Base-by-base conservation (phyloP, 1,139 yeast genomes). In the Kodamaea arcana region DNA sequence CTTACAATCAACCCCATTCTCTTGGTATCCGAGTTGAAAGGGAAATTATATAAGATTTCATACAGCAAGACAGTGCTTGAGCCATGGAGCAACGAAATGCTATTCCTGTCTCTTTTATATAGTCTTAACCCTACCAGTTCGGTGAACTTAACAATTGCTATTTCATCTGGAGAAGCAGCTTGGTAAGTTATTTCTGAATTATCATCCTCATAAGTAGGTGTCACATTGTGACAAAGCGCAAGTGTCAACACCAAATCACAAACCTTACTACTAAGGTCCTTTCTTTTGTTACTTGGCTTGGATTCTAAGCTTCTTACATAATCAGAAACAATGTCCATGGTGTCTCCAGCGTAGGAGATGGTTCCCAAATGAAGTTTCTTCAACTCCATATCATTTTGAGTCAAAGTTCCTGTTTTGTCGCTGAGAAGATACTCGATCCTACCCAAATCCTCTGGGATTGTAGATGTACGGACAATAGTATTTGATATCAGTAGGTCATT, bases 101-200 rank as follows among this genome's bases (percentile, higher is more conserved):
- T 75, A 38, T 75, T 73, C 37, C 98, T 75, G 56, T 94, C 98
- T 50, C 99, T 77, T 49, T 79, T 82, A 42, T 73, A 70, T 33
- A 94, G 68, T 9, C 86, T 76, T 30, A 94, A 65, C 0, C 98
- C 99, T 23, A 90, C 94, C 4, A 69, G 58, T 44, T 86, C 94
- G 1, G 97, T 85, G 65, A 88, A 94, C 52, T 83, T 83, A 20
- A 94, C 97, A 46, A 94, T 92, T 15, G 99, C 98, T 44, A 92
- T 81, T 58, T 94, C 99, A 64, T 94, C 99, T 0, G 99, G 99
- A 0, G 97, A 90, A 0, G 97, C 97, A 0, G 98, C 98, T 59
- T 94, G 99, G 55, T 90, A 94, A 2, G 87, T 73, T 8, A 85
- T 35, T 4, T 80, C 80, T 26, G 40, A 24, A 39, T 73, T 80